Evolutionary conservation across 192 early-diverging fungal genomes (phyloP), one percentile per base, ranked within the genome.

Genomic region (Backusella luteola): DNA sequence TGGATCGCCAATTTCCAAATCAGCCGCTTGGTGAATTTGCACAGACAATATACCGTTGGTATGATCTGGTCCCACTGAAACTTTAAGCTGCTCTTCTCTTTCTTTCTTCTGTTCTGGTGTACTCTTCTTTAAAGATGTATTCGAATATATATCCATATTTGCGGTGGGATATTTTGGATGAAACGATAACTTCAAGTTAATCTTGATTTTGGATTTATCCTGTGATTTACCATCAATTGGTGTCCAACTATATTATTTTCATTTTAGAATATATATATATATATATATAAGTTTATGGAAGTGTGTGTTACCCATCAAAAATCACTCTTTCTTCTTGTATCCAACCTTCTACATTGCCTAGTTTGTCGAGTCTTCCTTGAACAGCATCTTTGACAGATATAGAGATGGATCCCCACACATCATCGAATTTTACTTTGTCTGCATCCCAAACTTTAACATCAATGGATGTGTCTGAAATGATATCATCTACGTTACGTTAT

Each of bases 361-460:
- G 29, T 38, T 80, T 68, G 52, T 80, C 69, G 1, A 71, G 19
- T 49, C 53, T 59, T n/a, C 66, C 74, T 4, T 63, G 41, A 7
- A 73, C 74, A 0, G 68, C 41, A 17, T 76, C 74, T 36, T 73
- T 80, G 15, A 76, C 74, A 9, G 74, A 34, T 14, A 80, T 41
- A 17, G 69, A 71, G 7, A 76, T 17, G 26, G 59, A 52, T 11
- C 79, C 79, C 79, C 79, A 80, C 0, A 56, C 9, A 21, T 80
- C 74, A 38, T 80, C 79, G 53, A 67, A 72, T 41, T 75, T 73
- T 5, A 80, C 44, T 29, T 80, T 80, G 15, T 80, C 79, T 9
- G 79, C 79, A 53, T 80, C 79, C 79, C 79, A 80, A 1, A 80
- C 69, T n/a, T 75, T 80, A 8, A 80, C 19, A 72, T 80, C 74